Evolutionary conservation across 768 basidiomycete genomes (phyloP).

Genomic region (Gyrodon lividus): DNA sequence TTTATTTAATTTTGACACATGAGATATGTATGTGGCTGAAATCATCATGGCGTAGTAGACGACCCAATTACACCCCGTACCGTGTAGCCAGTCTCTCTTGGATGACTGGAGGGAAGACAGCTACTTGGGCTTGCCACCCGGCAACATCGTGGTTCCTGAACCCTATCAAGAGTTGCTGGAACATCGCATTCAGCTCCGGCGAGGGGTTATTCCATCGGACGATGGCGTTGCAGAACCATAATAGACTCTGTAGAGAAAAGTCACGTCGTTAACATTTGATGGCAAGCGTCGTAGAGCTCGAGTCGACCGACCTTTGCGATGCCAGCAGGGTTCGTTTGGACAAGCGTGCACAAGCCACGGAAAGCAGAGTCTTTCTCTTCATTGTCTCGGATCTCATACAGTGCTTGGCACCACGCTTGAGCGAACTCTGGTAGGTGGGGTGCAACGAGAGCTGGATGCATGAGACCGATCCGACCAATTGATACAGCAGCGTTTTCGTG

Average conservation of each 20-base stretch:
- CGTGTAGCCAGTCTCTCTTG: slow-evolving; percentile 83
- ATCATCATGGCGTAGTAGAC: slow-evolving; percentile 13
- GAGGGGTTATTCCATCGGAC: slow-evolving; percentile 95
- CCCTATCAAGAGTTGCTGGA: slow-evolving; percentile 82
- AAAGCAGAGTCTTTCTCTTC: slow-evolving; percentile 99
- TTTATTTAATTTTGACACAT: slow-evolving; percentile 13
- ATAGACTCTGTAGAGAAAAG: slow-evolving; percentile 59
- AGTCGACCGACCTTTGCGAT: slow-evolving; percentile 76
- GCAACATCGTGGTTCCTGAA: slow-evolving; percentile 87
- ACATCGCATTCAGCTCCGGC: slow-evolving; percentile 89
- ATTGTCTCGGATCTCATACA: slow-evolving; percentile 98
- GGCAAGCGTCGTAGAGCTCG: neutral
- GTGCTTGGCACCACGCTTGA: slow-evolving; percentile 93
- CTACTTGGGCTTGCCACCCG: slow-evolving; percentile 83
- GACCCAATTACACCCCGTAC: slow-evolving; percentile 69
- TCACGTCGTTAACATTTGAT: slow-evolving; percentile 3
- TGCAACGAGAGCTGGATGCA: slow-evolving; percentile 86
- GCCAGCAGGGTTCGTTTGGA: slow-evolving; percentile 91
- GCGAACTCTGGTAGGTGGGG: slow-evolving; percentile 89
- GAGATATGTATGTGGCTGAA: slow-evolving; percentile 5
- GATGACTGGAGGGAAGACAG: slow-evolving; percentile 83
- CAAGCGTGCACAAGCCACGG: slow-evolving; percentile 93
- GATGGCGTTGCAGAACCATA: slow-evolving; percentile 99
- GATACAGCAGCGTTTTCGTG: slow-evolving; percentile 99
- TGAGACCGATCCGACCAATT: slow-evolving; percentile 92